These are phyloP conservation scores for Collybia sp. DNA, from an alignment of 768 basidiomycete genomes.

Conservation along the genomic window DNA sequence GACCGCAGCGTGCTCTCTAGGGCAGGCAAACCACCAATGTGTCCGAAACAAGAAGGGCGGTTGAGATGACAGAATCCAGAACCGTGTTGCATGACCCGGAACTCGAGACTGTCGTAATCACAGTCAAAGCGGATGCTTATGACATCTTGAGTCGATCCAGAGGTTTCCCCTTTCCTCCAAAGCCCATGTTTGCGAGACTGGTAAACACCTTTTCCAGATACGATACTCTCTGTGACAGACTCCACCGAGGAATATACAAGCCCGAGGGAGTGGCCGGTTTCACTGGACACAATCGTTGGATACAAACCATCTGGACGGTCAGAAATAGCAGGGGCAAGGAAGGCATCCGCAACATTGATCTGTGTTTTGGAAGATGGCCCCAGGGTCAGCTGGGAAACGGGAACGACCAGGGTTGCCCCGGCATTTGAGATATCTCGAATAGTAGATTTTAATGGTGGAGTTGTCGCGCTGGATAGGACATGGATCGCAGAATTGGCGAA, in stretches of 20 bases:
- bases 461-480: slow-evolving; percentile 46
- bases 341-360: slow-evolving; percentile 79
- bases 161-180: slow-evolving; percentile 97
- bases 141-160: slow-evolving; percentile 89
- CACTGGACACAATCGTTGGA: slow-evolving; percentile 85
- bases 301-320: slow-evolving; percentile 92
- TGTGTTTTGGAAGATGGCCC: slow-evolving; percentile 45
- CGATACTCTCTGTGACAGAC: slow-evolving; percentile 82
- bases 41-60: slow-evolving; percentile 86
- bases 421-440: slow-evolving; percentile 58
- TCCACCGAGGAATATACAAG: slow-evolving; percentile 92
- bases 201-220: slow-evolving; percentile 89
- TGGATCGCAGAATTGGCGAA: slow-evolving; percentile 60
- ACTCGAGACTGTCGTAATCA: slow-evolving; percentile 89
- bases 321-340: slow-evolving; percentile 75
- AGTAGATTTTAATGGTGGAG: slow-evolving; percentile 49
- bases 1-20: slow-evolving; percentile 77
- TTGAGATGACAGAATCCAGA: slow-evolving; percentile 93
- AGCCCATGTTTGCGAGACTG: slow-evolving; percentile 94
- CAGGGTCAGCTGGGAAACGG: slow-evolving; percentile 65
- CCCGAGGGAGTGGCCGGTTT: slow-evolving; percentile 76
- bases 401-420: slow-evolving; percentile 66
- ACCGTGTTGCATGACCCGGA: slow-evolving; percentile 85
- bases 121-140: slow-evolving; percentile 83
- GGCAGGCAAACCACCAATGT: slow-evolving; percentile 68